Evolutionary conservation across 1,284 basidiomycete species (phyloP).

Genomic region (Tilletia indica): DNA sequence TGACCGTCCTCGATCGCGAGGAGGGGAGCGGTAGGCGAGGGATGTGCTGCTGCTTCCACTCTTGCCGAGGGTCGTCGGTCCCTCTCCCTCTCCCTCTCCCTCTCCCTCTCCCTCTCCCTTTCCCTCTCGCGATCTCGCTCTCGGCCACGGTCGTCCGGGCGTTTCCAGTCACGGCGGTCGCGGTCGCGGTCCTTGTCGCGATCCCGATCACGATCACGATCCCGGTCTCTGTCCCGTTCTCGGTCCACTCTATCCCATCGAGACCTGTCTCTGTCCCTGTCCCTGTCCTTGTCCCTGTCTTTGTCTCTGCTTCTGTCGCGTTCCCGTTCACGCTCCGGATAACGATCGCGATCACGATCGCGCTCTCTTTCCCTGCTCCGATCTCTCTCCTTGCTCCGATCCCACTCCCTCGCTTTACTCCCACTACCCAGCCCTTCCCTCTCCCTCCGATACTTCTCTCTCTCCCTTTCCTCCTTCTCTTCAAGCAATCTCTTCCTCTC

Average conservation of each 20-base stretch:
- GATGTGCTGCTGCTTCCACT: too few species aligned
- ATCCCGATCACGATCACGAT: background rate
- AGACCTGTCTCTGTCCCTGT: background rate
- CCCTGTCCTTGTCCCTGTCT: background rate
- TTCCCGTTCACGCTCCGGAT: background rate
- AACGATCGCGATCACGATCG: background rate
- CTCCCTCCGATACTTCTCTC: background rate
- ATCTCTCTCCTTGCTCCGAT: constrained; percentile 3
- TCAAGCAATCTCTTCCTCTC: background rate
- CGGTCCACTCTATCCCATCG: background rate
- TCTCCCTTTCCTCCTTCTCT: constrained; percentile 7
- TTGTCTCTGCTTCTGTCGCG: background rate
- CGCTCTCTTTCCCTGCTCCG: background rate
- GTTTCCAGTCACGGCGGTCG: background rate
- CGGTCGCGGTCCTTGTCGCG: background rate
- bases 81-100: background rate
- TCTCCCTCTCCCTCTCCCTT: background rate
- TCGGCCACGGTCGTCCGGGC: background rate
- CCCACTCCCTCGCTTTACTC: background rate
- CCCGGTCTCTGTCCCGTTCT: background rate
- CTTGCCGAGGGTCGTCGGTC: too few species aligned
- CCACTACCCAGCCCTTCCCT: background rate
- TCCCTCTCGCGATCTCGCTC: background rate
- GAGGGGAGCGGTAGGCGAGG: too few species aligned
- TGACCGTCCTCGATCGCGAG: too few species aligned